Evolutionary conservation across 2,329 filamentous ascomycete genomes (phyloP).

Genomic region (Phialemoniopsis sp.): DNA sequence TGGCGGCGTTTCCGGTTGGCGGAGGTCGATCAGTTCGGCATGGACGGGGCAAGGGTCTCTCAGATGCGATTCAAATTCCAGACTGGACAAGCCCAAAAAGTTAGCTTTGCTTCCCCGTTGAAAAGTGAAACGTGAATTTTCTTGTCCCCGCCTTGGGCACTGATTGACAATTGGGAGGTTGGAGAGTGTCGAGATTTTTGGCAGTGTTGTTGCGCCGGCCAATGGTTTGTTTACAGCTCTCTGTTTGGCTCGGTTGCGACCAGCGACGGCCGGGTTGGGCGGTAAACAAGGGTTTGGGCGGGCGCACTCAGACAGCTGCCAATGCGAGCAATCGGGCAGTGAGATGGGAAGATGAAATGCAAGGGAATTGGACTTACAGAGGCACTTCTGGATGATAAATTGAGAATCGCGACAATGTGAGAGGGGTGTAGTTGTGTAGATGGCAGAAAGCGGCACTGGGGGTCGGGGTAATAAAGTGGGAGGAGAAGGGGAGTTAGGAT

Average conservation of each 20-base stretch:
- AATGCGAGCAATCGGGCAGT: no score
- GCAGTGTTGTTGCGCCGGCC: constrained; percentile 8
- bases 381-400: no score
- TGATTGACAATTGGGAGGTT: not conserved
- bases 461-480: no score
- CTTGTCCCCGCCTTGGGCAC: no score
- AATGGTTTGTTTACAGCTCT: constrained; percentile 23
- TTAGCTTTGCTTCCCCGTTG: not conserved
- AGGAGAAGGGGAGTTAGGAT: no score
- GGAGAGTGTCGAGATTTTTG: not conserved
- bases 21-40: not conserved
- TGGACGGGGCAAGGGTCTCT: constrained; percentile 21
- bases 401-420: no score
- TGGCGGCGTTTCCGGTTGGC: constrained; percentile 33
- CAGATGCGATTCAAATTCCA: constrained; percentile 3
- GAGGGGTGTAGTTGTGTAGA: no score
- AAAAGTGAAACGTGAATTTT: not conserved
- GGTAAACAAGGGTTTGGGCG: no score
- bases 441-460: no score
- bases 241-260: constrained; percentile 1
- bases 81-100: not conserved
- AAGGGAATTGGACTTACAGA: no score
- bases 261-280: not conserved
- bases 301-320: no score
- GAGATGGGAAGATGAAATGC: no score